Evolutionary conservation across 2,329 filamentous ascomycete genomes (phyloP), one percentile per base, ranked within the genome.

Genomic region (Lasiodiplodia hormozganensis): DNA sequence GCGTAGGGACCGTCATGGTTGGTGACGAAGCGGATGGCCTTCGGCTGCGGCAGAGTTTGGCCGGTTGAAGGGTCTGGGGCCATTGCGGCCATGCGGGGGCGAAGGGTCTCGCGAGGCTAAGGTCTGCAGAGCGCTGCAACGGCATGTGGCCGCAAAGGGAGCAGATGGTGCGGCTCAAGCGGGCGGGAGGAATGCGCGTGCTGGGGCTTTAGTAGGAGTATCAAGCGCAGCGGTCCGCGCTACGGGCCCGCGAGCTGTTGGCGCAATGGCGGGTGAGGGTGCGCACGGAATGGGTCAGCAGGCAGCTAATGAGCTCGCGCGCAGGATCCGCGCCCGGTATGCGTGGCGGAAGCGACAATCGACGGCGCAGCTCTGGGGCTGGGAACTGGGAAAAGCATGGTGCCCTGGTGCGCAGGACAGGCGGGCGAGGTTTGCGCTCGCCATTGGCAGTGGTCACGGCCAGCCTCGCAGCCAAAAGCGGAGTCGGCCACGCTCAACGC

Each of bases 1-100:
- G 79, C 78, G 70, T 81, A 80, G 64, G 79, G 79, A 14, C 78
- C 78, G 67, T 80, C 78, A 69, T 80, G 76, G 74, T 81, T 81
- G 49, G 77, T 79, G 65, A 81, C 77, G 73, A 81, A 81, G 71
- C 78, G 78, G 69, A 81, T 80, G 70, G 78, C 77, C 75, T 78
- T 78, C 49, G 75, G 74, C 71, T 73, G 74, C 58, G 75, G 74
- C 54, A 74, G 72, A 51, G 75, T 69, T 70, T 74, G 36, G 34
- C 49, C 40, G 60, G 58, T 25, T 11, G 57, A 49, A 6, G 67
- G 18, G 31, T 68, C 67, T 49, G 65, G 64, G 54, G 56, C 62
- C 62, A 58, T 69, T 51, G 64, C 36, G 34, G 36, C 54, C 62
- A 67, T 69, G 64, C 43, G 54, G 54, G 62, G 53, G 47, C n/a